Percentiles rank a stretch among this genome's conserved stretches.
Evolutionary conservation across 371 early-diverging fungal genomes (phyloP).

Genomic region (Lichtheimia ornata): DNA sequence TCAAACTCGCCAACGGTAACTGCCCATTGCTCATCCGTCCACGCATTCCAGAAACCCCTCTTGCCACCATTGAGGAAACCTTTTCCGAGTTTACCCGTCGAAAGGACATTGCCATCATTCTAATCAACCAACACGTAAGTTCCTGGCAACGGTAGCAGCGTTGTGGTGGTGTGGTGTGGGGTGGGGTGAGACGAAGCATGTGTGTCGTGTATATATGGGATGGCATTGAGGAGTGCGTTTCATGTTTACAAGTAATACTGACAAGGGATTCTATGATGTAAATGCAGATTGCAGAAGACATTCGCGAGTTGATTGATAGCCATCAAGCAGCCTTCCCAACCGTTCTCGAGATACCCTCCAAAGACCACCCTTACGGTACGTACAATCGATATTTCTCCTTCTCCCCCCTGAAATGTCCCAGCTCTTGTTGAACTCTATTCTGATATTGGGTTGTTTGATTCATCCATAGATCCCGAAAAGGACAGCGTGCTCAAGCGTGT

Average conservation of each 20-base stretch:
- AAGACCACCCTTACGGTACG: constrained; percentile 95
- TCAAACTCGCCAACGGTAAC: neutral
- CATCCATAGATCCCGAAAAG: constrained; percentile 67
- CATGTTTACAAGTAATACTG: neutral
- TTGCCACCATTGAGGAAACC: constrained; percentile 85
- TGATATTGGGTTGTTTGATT: neutral
- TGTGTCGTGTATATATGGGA: too few species aligned
- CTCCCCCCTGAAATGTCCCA: constrained; percentile 25
- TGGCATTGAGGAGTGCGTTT: neutral
- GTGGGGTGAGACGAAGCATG: too few species aligned
- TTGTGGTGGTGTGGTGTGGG: neutral
- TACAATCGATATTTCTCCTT: neutral
- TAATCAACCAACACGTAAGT: constrained; percentile 95
- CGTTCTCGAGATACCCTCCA: constrained; percentile 97
- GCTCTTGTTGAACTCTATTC: constrained; percentile 2
- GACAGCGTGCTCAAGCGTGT: constrained; percentile 97
- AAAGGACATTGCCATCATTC: constrained; percentile 96
- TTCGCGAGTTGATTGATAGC: constrained; percentile 88
- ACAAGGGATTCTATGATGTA: neutral
- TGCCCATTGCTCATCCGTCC: neutral
- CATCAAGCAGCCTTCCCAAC: constrained; percentile 94
- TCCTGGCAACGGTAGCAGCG: neutral
- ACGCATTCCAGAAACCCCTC: constrained; percentile 77
- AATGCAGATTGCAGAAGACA: constrained; percentile 88
- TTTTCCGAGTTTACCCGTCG: constrained; percentile 88